phyloP scores from a whole-genome alignment of 1,284 basidiomycete genomes.

The Coriolopsis trogii region DNA sequence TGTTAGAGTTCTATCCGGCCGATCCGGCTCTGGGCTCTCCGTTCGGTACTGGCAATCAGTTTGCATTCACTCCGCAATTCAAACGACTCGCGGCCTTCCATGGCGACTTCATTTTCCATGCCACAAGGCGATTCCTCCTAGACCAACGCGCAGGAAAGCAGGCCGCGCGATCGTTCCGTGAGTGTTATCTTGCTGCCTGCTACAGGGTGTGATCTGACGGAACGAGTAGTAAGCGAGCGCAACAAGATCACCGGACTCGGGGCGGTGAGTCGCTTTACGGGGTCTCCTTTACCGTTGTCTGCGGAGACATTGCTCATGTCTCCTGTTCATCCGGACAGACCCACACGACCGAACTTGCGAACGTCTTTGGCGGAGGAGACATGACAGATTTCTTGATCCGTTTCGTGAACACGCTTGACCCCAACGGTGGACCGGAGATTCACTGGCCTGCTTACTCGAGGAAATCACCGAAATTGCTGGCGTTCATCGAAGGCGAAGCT shows the following conservation, averaged over 20 bases:
- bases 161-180: slow-evolving; percentile 51
- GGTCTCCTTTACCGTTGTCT: not conserved
- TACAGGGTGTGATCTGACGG: not conserved
- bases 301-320: not conserved
- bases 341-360: slow-evolving; percentile 23
- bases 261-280: slow-evolving; percentile 36
- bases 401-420: slow-evolving; percentile 20
- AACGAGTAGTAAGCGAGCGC: slow-evolving; percentile 46
- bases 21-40: slow-evolving; percentile 51
- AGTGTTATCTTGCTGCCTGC: slow-evolving; percentile 11
- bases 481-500: slow-evolving; percentile 46
- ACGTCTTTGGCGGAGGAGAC: slow-evolving; percentile 23
- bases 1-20: slow-evolving; percentile 37
- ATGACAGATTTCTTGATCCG: slow-evolving; percentile 24
- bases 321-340: slow-evolving; percentile 8
- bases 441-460: slow-evolving; percentile 54
- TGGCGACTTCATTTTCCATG: slow-evolving; percentile 54
- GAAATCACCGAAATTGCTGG: slow-evolving; percentile 42
- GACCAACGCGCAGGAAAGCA: slow-evolving; percentile 44
- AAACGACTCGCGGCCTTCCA: slow-evolving; percentile 52
- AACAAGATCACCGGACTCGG: slow-evolving; percentile 48
- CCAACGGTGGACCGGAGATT: slow-evolving; percentile 39
- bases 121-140: slow-evolving; percentile 37
- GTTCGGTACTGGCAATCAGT: slow-evolving; percentile 46
- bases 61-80: slow-evolving; percentile 50